Percentiles rank a stretch among this genome's conserved stretches.
Conservation (phyloP, 192 early-diverging fungal species). For the Podochytrium sp. region DNA sequence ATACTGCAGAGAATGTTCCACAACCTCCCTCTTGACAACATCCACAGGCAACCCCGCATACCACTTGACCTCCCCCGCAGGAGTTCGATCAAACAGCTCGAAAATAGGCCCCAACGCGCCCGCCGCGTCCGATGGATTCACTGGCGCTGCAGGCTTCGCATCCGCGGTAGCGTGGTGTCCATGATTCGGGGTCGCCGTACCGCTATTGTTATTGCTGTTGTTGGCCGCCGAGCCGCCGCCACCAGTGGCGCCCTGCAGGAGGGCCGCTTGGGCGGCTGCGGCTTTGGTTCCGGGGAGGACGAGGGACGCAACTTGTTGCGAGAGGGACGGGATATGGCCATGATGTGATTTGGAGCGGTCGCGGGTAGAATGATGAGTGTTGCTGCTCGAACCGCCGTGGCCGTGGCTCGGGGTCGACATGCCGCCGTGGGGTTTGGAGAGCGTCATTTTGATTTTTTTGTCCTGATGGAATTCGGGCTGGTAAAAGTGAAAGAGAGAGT, state of each 20-base stretch:
- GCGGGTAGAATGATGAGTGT: too few species aligned
- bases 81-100: constrained; percentile 41
- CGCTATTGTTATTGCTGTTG: constrained; percentile 2
- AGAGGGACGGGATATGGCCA: constrained; percentile 19
- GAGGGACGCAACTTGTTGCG: constrained; percentile 21
- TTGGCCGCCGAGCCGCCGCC: not conserved
- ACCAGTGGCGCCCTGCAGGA: not conserved
- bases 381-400: too few species aligned
- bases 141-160: not conserved
- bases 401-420: not conserved
- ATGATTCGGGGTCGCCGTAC: not conserved
- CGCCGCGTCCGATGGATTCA: not conserved
- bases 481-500: not conserved
- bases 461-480: constrained; percentile 2
- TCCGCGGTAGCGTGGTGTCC: not conserved
- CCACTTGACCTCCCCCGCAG: constrained; percentile 50
- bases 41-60: constrained; percentile 52
- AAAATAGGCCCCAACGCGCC: constrained; percentile 20
- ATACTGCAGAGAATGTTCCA: constrained; percentile 45
- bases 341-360: not conserved
- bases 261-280: not conserved
- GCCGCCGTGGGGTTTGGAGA: not conserved
- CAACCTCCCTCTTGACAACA: constrained; percentile 39
- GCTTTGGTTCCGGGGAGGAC: constrained; percentile 14
- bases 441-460: constrained; percentile 6